Base-by-base conservation (phyloP, 225 moss, liverwort and hornwort species). In the Neckera pumila region DNA sequence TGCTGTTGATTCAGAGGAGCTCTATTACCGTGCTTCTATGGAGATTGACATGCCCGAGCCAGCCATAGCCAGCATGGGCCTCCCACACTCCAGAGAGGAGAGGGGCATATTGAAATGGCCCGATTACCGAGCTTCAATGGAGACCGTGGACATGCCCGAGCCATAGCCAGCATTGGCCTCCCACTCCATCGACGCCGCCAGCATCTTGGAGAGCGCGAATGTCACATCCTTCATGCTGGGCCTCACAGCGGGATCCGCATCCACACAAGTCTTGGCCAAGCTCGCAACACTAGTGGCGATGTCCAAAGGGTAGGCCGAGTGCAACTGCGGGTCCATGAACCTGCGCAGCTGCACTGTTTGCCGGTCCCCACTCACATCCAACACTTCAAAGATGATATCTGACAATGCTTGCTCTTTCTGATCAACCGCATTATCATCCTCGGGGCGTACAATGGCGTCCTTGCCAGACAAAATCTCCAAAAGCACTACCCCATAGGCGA, bases 151-250 rank as follows among this genome's bases (percentile, higher is more conserved):
- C 90, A 95, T 79, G 53, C 89, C 81, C 49, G 81, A 91, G 42
- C 85, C 89, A 40, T 92, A 96, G 57, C 92, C 95, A 43, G 91
- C 91, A 4, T 91, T 90, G 18, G 92, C 47, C 76, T 99, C 97
- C 98, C 98, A 99, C 73, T 99, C 98, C 49, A 92, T 49, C 10
- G 97, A 96, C 15, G 94, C 84, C 16, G 90, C 92, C 54, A 99
- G 88, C 92, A 96, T 90, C 67, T 96, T 97, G 12, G 97, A 96
- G 43, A 99, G 95, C 43, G 92, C 90, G 53, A 93, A 97, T 4
- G 98, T 96, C 90, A 96, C 93, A 5, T 97, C 97, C 88, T 99
- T 99, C 98, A 99, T 99, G 86, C 94, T 91, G 5, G 98, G 97
- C 42, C 98, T 92, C 47, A 84, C 76, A 14, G 87, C 86, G 21